These are phyloP conservation scores for Biscutella auriculata DNA, from an alignment of 441 rosid species.

Conservation along the genomic window DNA sequence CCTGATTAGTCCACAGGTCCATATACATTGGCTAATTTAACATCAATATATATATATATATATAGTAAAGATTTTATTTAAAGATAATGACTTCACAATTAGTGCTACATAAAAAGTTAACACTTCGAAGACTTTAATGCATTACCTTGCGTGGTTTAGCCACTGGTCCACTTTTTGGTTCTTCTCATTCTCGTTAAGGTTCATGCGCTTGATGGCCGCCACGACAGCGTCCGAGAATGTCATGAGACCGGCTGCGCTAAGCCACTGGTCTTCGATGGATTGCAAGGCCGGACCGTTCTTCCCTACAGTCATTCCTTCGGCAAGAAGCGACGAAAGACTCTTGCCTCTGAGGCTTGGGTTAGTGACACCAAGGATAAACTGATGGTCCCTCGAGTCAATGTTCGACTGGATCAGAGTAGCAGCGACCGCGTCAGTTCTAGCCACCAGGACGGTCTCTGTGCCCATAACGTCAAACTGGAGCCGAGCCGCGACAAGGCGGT, in stretches of 20 bases:
- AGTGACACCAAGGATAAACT: conserved; percentile 73
- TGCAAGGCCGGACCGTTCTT: conserved; percentile 70
- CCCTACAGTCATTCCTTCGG: conserved; percentile 62
- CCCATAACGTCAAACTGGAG: conserved; percentile 93
- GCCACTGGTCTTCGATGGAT: conserved; percentile 74
- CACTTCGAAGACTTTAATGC: too few relatives aligned
- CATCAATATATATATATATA: too few relatives aligned
- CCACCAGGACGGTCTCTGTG: conserved; percentile 74
- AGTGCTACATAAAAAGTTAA: too few relatives aligned
- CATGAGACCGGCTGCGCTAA: conserved; percentile 54
- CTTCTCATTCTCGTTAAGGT: conserved; percentile 48
- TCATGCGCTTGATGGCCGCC: conserved; percentile 50
- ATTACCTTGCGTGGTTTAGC: conserved; percentile 45
- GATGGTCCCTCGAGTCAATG: conserved; percentile 76
- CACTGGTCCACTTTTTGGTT: conserved; percentile 48
- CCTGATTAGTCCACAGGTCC: not conserved
- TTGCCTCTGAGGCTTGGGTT: conserved; percentile 59
- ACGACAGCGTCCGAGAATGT: conserved; percentile 58
- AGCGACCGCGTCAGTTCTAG: conserved; percentile 77
- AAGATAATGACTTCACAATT: too few relatives aligned
- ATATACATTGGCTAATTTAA: conserved; percentile 1
- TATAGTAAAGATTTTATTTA: too few relatives aligned
- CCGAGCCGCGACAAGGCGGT: conserved; percentile 83
- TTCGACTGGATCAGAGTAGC: conserved; percentile 77
- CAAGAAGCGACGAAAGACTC: conserved; percentile 48